Base-by-base conservation (phyloP, 108 stramenopile genomes). In the Nitzschia sp. region DNA sequence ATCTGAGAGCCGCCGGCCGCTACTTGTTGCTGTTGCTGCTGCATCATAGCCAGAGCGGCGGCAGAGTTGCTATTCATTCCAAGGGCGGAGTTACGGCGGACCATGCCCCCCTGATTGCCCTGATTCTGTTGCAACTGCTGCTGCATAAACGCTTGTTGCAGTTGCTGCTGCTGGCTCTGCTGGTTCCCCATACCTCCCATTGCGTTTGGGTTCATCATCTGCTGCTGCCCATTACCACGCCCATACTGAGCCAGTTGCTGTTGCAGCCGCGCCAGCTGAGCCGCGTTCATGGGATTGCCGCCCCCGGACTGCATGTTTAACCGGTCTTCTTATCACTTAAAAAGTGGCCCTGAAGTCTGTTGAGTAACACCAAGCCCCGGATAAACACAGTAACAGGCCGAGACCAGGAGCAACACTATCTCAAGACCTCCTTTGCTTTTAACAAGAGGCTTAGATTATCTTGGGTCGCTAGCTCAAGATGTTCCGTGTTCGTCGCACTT, bases 161-260 rank as follows among this genome's bases (percentile, higher is more conserved):
- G 31, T 48, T 76, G 75, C 36, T 67, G 59, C n/a, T n/a, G n/a
- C 54, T 70, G 69, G 25, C 38, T 62, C 61, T 62, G 61, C 67
- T 68, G 67, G 29, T 66, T 65, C 21, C 69, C 69, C 57, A 70
- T 60, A 27, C 69, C 69, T 21, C 73, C 73, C 73, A 74, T 74
- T n/a, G 55, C 72, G 59, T 54, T 63, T 33, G 56, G 45, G 46
- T 59, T 59, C 46, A 59, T 59, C 67, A 68, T 68, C 56, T 68
- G 67, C 47, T 70, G 69, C 46, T 56, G 54, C n/a, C 36, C 26
- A 30, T 70, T 55, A 15, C 69, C 59, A 1, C 69, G 54, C 46
- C 72, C 72, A 31, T 60, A 74, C 26, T 76, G 75, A 32, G 65
- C 66, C 47, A 76, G 68, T 49, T 76, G 75, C 24, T 62, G 67